Evolutionary conservation across 768 basidiomycete species (phyloP).

Genomic region (Naganishia vaughanmartiniae): DNA sequence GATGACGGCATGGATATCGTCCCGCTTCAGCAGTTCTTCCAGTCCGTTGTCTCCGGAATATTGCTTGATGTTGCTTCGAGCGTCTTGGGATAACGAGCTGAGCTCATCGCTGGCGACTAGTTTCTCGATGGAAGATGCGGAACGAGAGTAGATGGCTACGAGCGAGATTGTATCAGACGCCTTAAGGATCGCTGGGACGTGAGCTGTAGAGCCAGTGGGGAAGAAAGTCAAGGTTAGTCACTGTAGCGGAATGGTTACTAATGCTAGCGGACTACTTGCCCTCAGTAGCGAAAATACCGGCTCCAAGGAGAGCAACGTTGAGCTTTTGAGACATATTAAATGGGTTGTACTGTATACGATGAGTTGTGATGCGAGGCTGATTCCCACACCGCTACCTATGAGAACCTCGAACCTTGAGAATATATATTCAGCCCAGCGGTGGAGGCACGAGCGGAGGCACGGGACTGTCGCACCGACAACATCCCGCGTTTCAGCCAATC

Average conservation of each 20-base stretch:
- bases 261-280: constrained; percentile 55
- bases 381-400: background rate
- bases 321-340: constrained; percentile 31
- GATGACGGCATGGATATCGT: constrained; percentile 71
- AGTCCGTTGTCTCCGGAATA: constrained; percentile 43
- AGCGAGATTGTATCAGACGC: constrained; percentile 56
- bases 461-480: background rate
- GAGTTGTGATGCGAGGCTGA: background rate
- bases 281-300: constrained; percentile 74
- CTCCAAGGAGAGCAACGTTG: constrained; percentile 74
- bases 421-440: constrained; percentile 8
- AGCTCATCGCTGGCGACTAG: constrained; percentile 52
- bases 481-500: constrained; percentile 11
- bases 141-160: constrained; percentile 78
- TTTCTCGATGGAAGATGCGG: constrained; percentile 58
- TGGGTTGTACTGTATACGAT: no score
- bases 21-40: constrained; percentile 60
- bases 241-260: background rate
- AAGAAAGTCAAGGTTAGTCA: background rate
- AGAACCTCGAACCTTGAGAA: background rate
- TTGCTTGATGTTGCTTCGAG: constrained; percentile 57
- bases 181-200: constrained; percentile 73
- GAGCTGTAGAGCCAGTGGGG: constrained; percentile 55
- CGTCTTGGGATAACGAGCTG: constrained; percentile 55
- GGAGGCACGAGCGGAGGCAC: background rate